These are phyloP conservation scores for Carex littledalei DNA, from an alignment of 176 grass and related monocot species.

Conservation along the genomic window DNA sequence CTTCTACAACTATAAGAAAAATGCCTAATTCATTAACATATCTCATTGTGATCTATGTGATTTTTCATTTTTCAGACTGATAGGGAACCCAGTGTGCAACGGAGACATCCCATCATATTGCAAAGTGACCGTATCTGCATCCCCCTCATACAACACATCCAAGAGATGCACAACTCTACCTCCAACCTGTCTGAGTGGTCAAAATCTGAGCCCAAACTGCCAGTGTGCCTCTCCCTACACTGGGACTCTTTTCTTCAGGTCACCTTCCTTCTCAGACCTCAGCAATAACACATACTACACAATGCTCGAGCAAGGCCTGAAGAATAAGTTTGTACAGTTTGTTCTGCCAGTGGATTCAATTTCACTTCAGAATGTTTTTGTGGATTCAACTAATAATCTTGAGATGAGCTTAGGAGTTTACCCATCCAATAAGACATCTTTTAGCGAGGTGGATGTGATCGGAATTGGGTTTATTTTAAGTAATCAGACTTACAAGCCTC, in stretches of 20 bases:
- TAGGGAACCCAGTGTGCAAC: conserved; percentile 59
- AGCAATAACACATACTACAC: conserved; percentile 37
- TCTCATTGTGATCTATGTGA: too few species aligned
- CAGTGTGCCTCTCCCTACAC: conserved; percentile 56
- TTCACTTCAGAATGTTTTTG: conserved; percentile 30
- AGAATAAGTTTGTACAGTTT: not conserved
- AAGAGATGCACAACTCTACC: conserved; percentile 30
- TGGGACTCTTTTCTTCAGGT: conserved; percentile 61
- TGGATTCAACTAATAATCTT: conserved; percentile 46
- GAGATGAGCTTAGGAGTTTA: conserved; percentile 43
- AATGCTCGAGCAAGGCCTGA: conserved; percentile 31
- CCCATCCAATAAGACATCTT: conserved; percentile 35
- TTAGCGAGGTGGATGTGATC: conserved; percentile 33
- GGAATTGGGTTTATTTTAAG: conserved; percentile 49
- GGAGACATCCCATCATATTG: conserved; percentile 31
- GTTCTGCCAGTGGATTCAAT: conserved; percentile 40
- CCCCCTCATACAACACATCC: conserved; percentile 35
- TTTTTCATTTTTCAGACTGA: conserved; percentile 33
- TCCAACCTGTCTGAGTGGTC: conserved; percentile 21
- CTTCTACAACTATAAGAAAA: not conserved
- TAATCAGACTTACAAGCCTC: conserved; percentile 76
- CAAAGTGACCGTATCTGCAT: conserved; percentile 9
- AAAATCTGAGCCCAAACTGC: conserved; percentile 58
- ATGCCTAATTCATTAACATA: too few species aligned
- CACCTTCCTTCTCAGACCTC: conserved; percentile 70